Evolutionary conservation across 805 yeast species (phyloP).

Genomic region (Clavispora carvajalis): DNA sequence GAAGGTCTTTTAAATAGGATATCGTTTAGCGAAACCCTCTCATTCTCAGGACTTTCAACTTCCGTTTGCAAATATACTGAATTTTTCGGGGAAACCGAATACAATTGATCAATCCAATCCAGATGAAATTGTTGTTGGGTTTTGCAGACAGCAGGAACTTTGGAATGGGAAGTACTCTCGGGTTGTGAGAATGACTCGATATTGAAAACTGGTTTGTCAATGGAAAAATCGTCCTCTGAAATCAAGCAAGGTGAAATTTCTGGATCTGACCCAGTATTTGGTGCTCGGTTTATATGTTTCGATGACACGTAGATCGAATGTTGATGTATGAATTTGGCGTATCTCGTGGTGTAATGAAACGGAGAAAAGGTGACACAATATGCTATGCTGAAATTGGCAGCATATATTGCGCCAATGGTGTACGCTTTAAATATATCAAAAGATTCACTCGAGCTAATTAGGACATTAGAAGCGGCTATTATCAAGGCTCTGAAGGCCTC

Average conservation of each 20-base stretch:
- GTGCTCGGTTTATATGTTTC: not conserved
- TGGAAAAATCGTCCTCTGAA: not conserved
- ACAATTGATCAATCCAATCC: conserved; percentile 24
- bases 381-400: conserved; percentile 8
- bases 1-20: no score
- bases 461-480: not conserved
- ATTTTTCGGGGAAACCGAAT: conserved; percentile 38
- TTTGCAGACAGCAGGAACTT: no score
- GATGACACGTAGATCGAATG: conserved; percentile 4
- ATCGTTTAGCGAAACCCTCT: not conserved
- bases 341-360: conserved; percentile 4
- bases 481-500: conserved; percentile 4
- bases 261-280: not conserved
- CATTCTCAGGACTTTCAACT: conserved; percentile 17
- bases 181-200: conserved; percentile 4
- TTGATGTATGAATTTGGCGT: conserved; percentile 5
- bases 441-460: not conserved
- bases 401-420: conserved; percentile 5
- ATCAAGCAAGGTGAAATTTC: not conserved
- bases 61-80: conserved; percentile 27
- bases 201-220: conserved; percentile 8
- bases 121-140: conserved; percentile 5
- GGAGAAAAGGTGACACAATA: conserved; percentile 10
- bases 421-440: not conserved
- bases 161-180: no score